Percentiles rank a stretch among this genome's conserved stretches.
These are phyloP conservation scores for Odonthalia washingtoniensis DNA, from an alignment of 31 red algal genomes.

Conservation along the genomic window DNA sequence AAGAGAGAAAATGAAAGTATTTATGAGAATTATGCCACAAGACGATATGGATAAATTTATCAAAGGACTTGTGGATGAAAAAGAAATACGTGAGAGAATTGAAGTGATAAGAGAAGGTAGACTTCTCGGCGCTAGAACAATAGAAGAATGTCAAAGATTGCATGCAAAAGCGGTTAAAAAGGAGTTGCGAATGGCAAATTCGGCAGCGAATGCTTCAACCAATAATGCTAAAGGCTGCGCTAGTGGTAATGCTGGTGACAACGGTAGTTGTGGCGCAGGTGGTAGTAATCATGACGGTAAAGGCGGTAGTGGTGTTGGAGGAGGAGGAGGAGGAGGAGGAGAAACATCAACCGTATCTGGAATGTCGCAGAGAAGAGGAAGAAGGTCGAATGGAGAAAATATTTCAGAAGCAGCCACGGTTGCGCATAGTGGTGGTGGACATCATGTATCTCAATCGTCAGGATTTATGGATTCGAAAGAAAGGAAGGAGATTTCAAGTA, in stretches of 20 bases:
- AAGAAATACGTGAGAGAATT: constrained; percentile 55
- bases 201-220: constrained; percentile 14
- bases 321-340: neutral
- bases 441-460: neutral
- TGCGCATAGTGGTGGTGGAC: constrained; percentile 1
- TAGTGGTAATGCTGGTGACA: no score
- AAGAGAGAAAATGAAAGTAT: constrained; percentile 73
- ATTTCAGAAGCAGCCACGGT: constrained; percentile 38
- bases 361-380: constrained; percentile 23
- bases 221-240: no score
- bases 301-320: neutral
- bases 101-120: constrained; percentile 52
- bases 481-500: constrained; percentile 34
- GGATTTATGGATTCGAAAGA: constrained; percentile 66
- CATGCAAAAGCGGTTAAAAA: constrained; percentile 25
- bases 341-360: neutral
- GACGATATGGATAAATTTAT: constrained; percentile 76
- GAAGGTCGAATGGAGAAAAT: constrained; percentile 63
- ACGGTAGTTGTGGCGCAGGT: neutral
- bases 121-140: constrained; percentile 55
- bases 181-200: neutral
- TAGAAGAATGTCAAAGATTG: constrained; percentile 58
- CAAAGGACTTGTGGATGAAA: constrained; percentile 72
- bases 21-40: constrained; percentile 81
- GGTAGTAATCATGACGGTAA: no score